These are phyloP conservation scores for Amoeboaphelidium occidentale DNA, from an alignment of 371 early-diverging fungal species.

Conservation along the genomic window DNA sequence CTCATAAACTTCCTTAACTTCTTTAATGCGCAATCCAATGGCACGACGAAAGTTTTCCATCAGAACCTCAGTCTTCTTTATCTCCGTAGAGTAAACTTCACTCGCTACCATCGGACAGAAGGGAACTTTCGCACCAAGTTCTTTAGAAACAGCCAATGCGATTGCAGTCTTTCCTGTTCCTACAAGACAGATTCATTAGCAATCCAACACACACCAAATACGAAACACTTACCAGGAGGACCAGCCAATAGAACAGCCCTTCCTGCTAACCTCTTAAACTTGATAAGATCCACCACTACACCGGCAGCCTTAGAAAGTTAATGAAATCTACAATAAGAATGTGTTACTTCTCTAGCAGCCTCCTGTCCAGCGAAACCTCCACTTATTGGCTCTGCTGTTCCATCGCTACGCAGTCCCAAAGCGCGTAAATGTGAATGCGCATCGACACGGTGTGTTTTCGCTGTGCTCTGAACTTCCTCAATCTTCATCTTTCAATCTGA, in stretches of 20 bases:
- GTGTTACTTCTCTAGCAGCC: conserved; percentile 53
- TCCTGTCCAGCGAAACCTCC: conserved; percentile 93
- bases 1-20: conserved; percentile 95
- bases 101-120: conserved; percentile 95
- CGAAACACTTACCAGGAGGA: conserved; percentile 90
- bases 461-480: neutral
- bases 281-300: conserved; percentile 76
- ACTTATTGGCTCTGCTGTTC: conserved; percentile 55
- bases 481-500: conserved; percentile 1
- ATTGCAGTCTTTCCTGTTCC: conserved; percentile 64
- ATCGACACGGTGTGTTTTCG: conserved; percentile 19
- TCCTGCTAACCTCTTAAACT: conserved; percentile 87
- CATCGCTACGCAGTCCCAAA: conserved; percentile 53
- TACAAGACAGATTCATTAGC: too few relatives aligned
- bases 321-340: neutral
- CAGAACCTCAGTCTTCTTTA: conserved; percentile 94
- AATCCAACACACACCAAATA: too few relatives aligned
- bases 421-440: conserved; percentile 91
- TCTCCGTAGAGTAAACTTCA: conserved; percentile 90
- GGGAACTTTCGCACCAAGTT: conserved; percentile 88
- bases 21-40: conserved; percentile 89
- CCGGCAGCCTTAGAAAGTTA: conserved; percentile 66
- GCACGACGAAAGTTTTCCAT: conserved; percentile 96
- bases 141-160: conserved; percentile 82
- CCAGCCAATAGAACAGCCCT: conserved; percentile 88